Percentiles rank a stretch among this genome's conserved stretches.
These are phyloP conservation scores for Entophlyctis helioformis DNA, from an alignment of 192 early-diverging fungal species.

Conservation along the genomic window DNA sequence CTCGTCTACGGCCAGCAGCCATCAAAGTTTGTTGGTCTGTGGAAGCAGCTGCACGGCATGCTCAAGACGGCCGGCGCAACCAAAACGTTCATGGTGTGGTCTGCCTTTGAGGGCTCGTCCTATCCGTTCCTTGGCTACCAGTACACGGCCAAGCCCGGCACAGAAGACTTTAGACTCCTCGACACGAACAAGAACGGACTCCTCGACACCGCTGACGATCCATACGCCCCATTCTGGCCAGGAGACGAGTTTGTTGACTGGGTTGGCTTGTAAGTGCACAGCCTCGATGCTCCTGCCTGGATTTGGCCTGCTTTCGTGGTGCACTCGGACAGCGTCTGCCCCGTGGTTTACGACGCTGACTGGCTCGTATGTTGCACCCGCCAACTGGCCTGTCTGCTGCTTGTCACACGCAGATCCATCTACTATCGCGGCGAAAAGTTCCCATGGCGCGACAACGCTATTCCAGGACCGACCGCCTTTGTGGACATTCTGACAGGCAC, in stretches of 20 bases:
- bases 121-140: constrained; percentile 3
- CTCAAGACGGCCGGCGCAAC: constrained; percentile 1
- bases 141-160: constrained; percentile 1
- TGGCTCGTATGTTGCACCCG: too few species aligned
- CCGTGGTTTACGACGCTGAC: too few species aligned
- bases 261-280: constrained; percentile 27
- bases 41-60: background rate
- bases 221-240: constrained; percentile 19
- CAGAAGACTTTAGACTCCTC: too few species aligned
- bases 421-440: constrained; percentile 2
- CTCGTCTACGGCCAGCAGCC: constrained; percentile 9
- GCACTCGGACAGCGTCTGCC: too few species aligned
- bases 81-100: constrained; percentile 14
- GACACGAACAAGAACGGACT: constrained; percentile 23
- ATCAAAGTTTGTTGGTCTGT: background rate
- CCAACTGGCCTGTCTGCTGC: too few species aligned
- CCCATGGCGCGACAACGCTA: constrained; percentile 9
- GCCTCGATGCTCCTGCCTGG: too few species aligned
- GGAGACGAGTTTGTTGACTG: constrained; percentile 34
- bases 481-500: constrained; percentile 3
- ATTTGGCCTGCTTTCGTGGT: too few species aligned
- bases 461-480: background rate
- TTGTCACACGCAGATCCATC: too few species aligned
- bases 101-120: constrained; percentile 7
- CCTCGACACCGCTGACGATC: constrained; percentile 19